Evolutionary conservation across 768 basidiomycete species (phyloP).

Genomic region (Macrolepiota fuliginosa): DNA sequence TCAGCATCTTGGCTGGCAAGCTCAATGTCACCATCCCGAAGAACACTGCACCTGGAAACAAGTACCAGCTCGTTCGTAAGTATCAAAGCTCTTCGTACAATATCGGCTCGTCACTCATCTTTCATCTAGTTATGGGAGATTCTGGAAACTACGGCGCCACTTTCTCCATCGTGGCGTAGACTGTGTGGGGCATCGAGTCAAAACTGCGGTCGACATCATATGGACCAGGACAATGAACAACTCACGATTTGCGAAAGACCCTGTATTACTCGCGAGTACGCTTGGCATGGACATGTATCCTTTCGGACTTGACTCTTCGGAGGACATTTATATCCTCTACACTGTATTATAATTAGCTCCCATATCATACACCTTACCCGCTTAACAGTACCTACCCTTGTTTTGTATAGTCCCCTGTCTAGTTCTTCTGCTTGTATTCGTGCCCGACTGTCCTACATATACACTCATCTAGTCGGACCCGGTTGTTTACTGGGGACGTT

Average conservation of each 20-base stretch:
- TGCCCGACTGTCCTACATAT: background rate
- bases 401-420: background rate
- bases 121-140: slow-evolving; percentile 46
- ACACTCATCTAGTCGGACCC: background rate
- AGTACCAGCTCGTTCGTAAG: slow-evolving; percentile 46
- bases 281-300: slow-evolving; percentile 7
- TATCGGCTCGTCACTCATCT: slow-evolving; percentile 5
- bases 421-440: background rate
- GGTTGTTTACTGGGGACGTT: background rate
- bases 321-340: slow-evolving; percentile 6
- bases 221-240: background rate
- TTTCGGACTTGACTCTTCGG: slow-evolving; percentile 3
- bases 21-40: slow-evolving; percentile 39
- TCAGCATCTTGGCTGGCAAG: slow-evolving; percentile 32
- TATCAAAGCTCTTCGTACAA: slow-evolving; percentile 12
- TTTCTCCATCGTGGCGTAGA: slow-evolving; percentile 44
- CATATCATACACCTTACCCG: background rate
- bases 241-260: background rate
- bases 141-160: slow-evolving; percentile 46
- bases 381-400: background rate
- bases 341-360: slow-evolving; percentile 10
- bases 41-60: slow-evolving; percentile 28
- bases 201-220: background rate
- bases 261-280: background rate
- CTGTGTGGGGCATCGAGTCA: background rate